A percentile compares a stretch with the other conserved stretches of the same genome.
Conservation (phyloP, 306 rosid genomes). For the Spatholobus suberectus region DNA sequence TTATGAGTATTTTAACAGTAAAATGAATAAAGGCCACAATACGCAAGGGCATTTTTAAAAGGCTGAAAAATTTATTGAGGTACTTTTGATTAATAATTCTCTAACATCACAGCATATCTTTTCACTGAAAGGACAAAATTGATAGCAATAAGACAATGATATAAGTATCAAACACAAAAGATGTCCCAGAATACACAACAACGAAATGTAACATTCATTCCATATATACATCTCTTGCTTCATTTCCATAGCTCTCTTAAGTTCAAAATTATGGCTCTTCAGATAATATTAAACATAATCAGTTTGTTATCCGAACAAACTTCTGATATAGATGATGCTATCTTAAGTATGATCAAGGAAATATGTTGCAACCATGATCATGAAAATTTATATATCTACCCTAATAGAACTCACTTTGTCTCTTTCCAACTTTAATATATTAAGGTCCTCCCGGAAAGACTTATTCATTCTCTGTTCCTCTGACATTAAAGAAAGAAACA, state of each 20-base stretch:
- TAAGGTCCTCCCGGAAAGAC: conserved; percentile 68
- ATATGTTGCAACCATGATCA: background rate
- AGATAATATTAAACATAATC: background rate
- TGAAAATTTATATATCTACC: conserved; percentile 16
- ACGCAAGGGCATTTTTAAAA: conserved; percentile 21
- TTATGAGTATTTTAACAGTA: conserved; percentile 17
- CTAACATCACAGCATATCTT: background rate
- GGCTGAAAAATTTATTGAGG: background rate
- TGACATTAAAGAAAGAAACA: conserved; percentile 39
- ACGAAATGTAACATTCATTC: background rate
- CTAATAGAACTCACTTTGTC: conserved; percentile 64
- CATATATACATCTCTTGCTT: background rate
- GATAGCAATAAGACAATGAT: background rate
- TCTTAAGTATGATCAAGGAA: background rate
- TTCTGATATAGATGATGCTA: conserved; percentile 11
- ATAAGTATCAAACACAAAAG: conserved; percentile 11
- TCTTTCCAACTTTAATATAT: conserved; percentile 52
- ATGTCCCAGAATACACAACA: conserved; percentile 3
- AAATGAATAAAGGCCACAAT: conserved; percentile 2
- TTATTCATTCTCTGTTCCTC: conserved; percentile 71
- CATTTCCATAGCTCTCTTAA: background rate
- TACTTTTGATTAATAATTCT: background rate
- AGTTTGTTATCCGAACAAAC: conserved; percentile 17
- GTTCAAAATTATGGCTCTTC: conserved; percentile 9
- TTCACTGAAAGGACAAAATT: background rate